phyloP scores from a whole-genome alignment of 768 basidiomycete genomes.

The Trametes meyenii region DNA sequence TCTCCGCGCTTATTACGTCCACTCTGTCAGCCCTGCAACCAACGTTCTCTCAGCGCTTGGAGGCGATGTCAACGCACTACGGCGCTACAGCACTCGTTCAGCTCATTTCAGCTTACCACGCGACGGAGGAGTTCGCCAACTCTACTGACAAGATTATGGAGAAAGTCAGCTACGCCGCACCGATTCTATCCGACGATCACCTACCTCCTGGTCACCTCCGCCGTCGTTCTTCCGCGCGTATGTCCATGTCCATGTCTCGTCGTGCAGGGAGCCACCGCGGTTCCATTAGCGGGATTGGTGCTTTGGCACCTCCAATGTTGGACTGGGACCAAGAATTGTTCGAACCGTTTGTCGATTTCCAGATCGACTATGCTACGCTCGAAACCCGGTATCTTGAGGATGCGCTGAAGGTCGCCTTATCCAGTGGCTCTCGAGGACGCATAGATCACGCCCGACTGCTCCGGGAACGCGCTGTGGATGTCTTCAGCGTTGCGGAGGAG shows the following conservation, averaged over 20 bases:
- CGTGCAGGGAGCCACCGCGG: slow-evolving; percentile 29
- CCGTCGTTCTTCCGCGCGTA: slow-evolving; percentile 29
- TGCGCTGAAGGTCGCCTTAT: slow-evolving; percentile 51
- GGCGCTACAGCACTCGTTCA: slow-evolving; percentile 66
- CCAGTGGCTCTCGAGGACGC: slow-evolving; percentile 44
- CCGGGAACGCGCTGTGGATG: slow-evolving; percentile 73
- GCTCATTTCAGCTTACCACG: slow-evolving; percentile 69
- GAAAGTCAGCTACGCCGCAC: slow-evolving; percentile 51
- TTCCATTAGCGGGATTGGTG: slow-evolving; percentile 34
- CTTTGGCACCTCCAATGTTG: slow-evolving; percentile 12
- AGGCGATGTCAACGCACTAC: slow-evolving; percentile 65
- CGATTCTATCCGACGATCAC: slow-evolving; percentile 28
- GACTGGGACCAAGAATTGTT: slow-evolving; percentile 94
- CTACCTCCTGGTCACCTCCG: slow-evolving; percentile 14
- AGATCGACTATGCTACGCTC: slow-evolving; percentile 78
- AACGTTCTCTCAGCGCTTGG: slow-evolving; percentile 77
- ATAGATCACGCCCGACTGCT: slow-evolving; percentile 64
- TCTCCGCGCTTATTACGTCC: slow-evolving; percentile 82
- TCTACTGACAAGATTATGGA: slow-evolving; percentile 76
- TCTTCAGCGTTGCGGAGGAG: slow-evolving; percentile 80
- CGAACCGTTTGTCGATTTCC: slow-evolving; percentile 92
- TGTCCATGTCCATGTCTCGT: slow-evolving; percentile 39
- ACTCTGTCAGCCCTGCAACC: slow-evolving; percentile 81
- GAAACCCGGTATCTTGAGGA: slow-evolving; percentile 74
- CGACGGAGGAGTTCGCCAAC: slow-evolving; percentile 83